phyloP scores from a whole-genome alignment of 176 grass and related monocot species.

The Raddia distichophylla region DNA sequence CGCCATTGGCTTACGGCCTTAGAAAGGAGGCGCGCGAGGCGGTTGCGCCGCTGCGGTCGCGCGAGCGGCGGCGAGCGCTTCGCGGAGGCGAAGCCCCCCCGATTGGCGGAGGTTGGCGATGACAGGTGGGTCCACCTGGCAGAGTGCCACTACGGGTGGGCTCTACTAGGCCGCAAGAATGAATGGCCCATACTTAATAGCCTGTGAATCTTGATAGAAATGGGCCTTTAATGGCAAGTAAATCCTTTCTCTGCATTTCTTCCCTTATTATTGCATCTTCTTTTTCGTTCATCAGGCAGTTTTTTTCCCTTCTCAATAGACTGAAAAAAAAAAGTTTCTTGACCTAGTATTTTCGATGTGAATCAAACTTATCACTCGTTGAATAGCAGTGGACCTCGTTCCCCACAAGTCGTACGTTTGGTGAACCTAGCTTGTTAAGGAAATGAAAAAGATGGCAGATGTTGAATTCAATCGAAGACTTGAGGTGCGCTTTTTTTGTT shows the following conservation, averaged over 20 bases:
- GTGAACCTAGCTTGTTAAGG: background rate
- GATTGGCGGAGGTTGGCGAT: conserved; percentile 25
- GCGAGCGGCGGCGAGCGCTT: conserved; percentile 47
- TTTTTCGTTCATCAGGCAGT: background rate
- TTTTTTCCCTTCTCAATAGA: background rate
- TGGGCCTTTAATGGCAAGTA: background rate
- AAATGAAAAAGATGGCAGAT: conserved; percentile 26
- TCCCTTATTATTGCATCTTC: background rate
- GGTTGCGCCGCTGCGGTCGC: conserved; percentile 31
- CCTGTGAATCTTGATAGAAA: background rate
- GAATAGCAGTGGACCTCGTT: background rate
- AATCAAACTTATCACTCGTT: background rate
- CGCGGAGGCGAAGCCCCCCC: conserved; percentile 42
- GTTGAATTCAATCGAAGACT: background rate
- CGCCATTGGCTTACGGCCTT: conserved; percentile 10
- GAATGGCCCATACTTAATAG: background rate
- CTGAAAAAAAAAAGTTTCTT: background rate
- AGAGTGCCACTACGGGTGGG: background rate
- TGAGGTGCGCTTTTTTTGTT: background rate
- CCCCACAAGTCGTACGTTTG: background rate
- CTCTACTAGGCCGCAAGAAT: background rate
- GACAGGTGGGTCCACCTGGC: conserved; percentile 21
- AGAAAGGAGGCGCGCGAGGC: conserved; percentile 30
- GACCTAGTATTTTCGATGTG: background rate
- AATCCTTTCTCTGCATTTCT: background rate